Conservation (phyloP, 1,284 basidiomycete genomes). For the Phenoliferia sp. region DNA sequence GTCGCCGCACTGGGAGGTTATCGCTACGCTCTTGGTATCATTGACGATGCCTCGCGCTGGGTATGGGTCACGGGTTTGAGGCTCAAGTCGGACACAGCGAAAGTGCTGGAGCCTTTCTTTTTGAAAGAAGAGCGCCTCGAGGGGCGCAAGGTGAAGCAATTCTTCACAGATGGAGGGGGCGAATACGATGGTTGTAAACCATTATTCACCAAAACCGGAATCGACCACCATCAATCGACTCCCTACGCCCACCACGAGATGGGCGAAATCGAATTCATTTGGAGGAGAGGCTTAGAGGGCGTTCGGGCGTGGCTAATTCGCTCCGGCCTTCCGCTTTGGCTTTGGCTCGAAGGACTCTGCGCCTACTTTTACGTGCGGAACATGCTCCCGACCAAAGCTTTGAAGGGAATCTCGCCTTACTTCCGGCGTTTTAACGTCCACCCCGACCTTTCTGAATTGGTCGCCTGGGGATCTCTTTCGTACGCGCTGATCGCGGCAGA, state of each 20-base stretch:
- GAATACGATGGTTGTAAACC: not conserved
- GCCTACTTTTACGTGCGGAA: not conserved
- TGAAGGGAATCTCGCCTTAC: not conserved
- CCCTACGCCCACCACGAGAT: not conserved
- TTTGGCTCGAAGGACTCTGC: not conserved
- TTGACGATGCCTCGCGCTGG: not conserved
- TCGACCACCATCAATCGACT: not conserved
- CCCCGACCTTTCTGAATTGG: not conserved
- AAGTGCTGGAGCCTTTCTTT: not conserved
- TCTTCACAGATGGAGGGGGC: not conserved
- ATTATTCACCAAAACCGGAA: not conserved
- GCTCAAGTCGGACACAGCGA: not conserved
- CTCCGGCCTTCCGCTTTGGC: not conserved
- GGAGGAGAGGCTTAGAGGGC: not conserved
- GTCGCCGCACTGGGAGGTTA: not conserved
- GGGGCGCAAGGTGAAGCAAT: not conserved
- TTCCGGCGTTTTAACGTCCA: not conserved
- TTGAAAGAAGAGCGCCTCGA: not conserved
- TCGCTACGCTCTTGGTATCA: not conserved
- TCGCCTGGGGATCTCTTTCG: not conserved
- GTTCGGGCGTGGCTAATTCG: not conserved
- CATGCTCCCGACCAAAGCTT: not conserved
- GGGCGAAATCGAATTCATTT: not conserved
- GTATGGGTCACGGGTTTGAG: not conserved
- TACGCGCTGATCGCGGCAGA: not conserved